Base-by-base conservation (phyloP, 768 basidiomycete species). In the Galerina marginata region DNA sequence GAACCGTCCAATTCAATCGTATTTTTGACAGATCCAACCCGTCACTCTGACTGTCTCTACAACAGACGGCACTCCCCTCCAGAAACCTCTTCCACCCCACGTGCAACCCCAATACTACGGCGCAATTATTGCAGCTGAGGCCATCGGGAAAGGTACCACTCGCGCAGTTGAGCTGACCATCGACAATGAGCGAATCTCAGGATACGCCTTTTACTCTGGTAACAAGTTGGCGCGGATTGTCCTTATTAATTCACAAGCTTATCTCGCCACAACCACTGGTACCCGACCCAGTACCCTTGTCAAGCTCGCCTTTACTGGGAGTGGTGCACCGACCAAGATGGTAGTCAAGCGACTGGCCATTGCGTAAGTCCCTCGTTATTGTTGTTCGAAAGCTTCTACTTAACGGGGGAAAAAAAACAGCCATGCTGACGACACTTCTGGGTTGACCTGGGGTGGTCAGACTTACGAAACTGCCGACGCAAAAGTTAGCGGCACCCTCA, bases 101-200 rank as follows among this genome's bases (percentile, higher is more conserved):
- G 75, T 91, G 54, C 87, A 89, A 64, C 84, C 89, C 0, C 75
- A 81, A 16, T 91, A 90, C 71, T 90, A 90, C 63, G 84, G 82
- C 0, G 86, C 84, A 3, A 79, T 90, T 56, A 79, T 89, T 43
- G 80, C 81, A 40, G 83, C 81, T 7, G 86, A 86, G 71, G 81
- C 83, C 20, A 81, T 88, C 40, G 85, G 87, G 9, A 62, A 67
- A 16, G 79, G 81, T 6, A 64, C 65, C 5, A 73, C 80, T 1
- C 72, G 72, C 42, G 73, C 80, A 20, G 67, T 79, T 9, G 87
- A 91, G 70, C 72, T 90, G 29, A 59, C 60, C 14, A 72, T 88
- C 14, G 66, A 79, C 60, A 71, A 85, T 59, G 44, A 77, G 1
- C 73, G 78, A 33, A 69, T 89, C 39, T 74, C 86, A 14, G 88